Evolutionary conservation across 805 yeast species (phyloP).

Genomic region (Middelhovenomyces tepae): DNA sequence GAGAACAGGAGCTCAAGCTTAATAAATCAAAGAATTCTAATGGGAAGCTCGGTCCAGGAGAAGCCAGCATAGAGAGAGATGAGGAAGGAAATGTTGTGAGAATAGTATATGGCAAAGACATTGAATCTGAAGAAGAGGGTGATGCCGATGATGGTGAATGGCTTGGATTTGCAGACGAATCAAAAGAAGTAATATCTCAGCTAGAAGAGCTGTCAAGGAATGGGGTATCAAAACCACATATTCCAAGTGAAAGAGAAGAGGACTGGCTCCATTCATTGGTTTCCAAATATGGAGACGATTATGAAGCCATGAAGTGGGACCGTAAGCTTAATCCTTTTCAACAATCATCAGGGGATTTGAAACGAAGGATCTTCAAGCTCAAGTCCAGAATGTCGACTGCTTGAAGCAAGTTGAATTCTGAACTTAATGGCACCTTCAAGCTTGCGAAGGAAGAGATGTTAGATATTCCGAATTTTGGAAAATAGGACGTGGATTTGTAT

Average conservation of each 20-base stretch:
- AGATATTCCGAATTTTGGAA: too few relatives aligned
- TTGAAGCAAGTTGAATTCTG: too few relatives aligned
- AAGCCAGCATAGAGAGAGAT: slow-evolving; percentile 69
- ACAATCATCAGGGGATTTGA: slow-evolving; percentile 77
- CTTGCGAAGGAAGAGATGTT: too few relatives aligned
- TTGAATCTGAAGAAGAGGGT: slow-evolving; percentile 16
- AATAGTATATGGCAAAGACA: slow-evolving; percentile 58
- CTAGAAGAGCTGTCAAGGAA: slow-evolving; percentile 51
- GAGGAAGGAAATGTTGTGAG: slow-evolving; percentile 55
- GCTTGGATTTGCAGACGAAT: slow-evolving; percentile 15
- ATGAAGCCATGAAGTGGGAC: slow-evolving; percentile 88
- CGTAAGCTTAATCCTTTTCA: slow-evolving; percentile 73
- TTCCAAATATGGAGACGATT: slow-evolving; percentile 80
- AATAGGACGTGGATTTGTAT: too few relatives aligned
- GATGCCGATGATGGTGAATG: slow-evolving; percentile 20
- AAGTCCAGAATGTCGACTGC: too few relatives aligned
- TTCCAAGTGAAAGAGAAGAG: slow-evolving; percentile 61
- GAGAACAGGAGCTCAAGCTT: slow-evolving; percentile 41
- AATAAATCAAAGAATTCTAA: slow-evolving; percentile 3
- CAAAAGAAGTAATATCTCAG: slow-evolving; percentile 55
- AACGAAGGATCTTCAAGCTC: too few relatives aligned
- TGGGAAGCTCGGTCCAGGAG: slow-evolving; percentile 14
- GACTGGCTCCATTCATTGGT: slow-evolving; percentile 60
- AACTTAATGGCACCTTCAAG: too few relatives aligned
- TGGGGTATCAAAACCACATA: slow-evolving; percentile 38